Evolutionary conservation across 495 filamentous ascomycete genomes (phyloP), one percentile per base, ranked within the genome.

Genomic region (Tricharina praecox): DNA sequence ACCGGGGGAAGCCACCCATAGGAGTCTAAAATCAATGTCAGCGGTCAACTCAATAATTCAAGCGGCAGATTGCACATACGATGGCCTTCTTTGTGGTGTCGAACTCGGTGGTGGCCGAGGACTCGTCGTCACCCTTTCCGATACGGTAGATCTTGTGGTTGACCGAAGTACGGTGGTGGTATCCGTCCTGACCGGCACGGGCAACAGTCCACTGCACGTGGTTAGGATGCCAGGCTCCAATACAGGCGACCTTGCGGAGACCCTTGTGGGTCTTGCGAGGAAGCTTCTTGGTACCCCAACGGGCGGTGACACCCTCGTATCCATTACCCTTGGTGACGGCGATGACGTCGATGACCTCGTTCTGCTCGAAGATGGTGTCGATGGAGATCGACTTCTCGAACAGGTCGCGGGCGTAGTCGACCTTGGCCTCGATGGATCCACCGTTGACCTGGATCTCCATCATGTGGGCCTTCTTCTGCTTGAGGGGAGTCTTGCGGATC

Each of bases 191-290:
- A 92, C 92, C 92, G 59, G 92, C 92, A 81, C 92, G 92, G 66
- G 90, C 92, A 72, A 99, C 92, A 69, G 92, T 96, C 92, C 92
- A 99, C 78, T 99, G 92, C 74, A 99, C 92, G 83, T 99, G 92
- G 69, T 81, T 85, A 64, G 92, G 92, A 80, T 99, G 92, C 92
- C 92, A 99, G 59, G 92, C 92, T 78, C 92, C 92, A 68, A 99
- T 99, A 93, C 92, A 99, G 63, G 92, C 92, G 62, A 99, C 92
- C 81, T 99, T 99, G 61, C 92, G 81, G 64, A 99, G 82, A 87
- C 92, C 92, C 79, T 99, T 99, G 80, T 99, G 92, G 56, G 92
- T 99, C 84, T 99, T 99, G 63, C 92, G 83, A 57, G 92, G 92
- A 56, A 99, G 83, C 84, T 99, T 99, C 82, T 94, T 99, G 68